Evolutionary conservation across 331 rosid species (phyloP).

Genomic region (Phaseolus coccineus): DNA sequence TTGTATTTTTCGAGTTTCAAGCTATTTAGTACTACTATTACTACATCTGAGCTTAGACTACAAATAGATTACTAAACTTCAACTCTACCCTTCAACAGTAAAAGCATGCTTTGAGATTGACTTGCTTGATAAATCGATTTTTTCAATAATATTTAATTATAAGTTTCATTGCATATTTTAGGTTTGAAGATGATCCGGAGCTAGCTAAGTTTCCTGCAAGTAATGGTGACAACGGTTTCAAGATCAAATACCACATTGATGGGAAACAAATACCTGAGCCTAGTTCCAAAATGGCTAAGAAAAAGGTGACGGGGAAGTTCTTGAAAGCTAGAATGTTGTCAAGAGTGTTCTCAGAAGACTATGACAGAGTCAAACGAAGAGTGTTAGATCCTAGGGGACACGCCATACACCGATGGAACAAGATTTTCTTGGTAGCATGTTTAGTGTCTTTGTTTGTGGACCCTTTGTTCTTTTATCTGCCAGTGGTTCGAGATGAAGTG

Average conservation of each 20-base stretch:
- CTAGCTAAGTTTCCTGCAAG: constrained; percentile 46
- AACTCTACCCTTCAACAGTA: constrained; percentile 7
- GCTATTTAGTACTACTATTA: background rate
- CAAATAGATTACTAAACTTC: background rate
- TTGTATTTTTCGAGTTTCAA: constrained; percentile 6
- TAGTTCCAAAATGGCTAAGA: constrained; percentile 45
- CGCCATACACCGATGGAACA: constrained; percentile 76
- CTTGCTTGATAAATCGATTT: background rate
- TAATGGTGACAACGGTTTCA: constrained; percentile 49
- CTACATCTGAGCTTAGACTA: background rate
- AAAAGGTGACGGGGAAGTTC: constrained; percentile 59
- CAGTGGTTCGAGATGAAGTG: constrained; percentile 55
- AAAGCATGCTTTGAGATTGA: constrained; percentile 9
- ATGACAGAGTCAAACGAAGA: constrained; percentile 69
- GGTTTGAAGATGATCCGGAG: constrained; percentile 75
- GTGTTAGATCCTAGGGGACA: constrained; percentile 89
- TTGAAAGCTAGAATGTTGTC: constrained; percentile 75
- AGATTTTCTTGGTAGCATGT: constrained; percentile 76
- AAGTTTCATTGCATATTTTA: constrained; percentile 44
- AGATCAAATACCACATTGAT: constrained; percentile 72
- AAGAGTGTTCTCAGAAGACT: constrained; percentile 95
- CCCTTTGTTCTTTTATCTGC: constrained; percentile 93
- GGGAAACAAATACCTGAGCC: constrained; percentile 61
- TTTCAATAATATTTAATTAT: constrained; percentile 7
- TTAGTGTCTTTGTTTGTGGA: constrained; percentile 89